Conservation (phyloP, 805 yeast species). For the Yarrowia sp. region DNA sequence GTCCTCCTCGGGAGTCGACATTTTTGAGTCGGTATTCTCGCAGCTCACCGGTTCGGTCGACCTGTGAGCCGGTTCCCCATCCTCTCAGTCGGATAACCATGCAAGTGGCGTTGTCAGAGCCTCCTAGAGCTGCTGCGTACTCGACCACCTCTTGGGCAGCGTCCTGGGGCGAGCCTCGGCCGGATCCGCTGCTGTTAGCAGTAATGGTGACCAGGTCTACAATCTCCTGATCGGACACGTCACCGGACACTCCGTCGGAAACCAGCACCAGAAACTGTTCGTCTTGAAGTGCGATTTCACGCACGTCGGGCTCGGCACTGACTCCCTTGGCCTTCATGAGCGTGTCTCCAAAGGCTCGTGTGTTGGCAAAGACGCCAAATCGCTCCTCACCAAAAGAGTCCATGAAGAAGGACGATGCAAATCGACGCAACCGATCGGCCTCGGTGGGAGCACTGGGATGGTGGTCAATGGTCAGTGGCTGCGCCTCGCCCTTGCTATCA, state of each 20-base stretch:
- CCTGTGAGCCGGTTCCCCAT: constrained; percentile 84
- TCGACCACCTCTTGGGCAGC: constrained; percentile 83
- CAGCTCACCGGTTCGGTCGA: constrained; percentile 77
- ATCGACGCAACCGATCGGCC: constrained; percentile 64
- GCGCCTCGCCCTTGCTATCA: constrained; percentile 77
- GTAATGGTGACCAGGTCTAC: constrained; percentile 81
- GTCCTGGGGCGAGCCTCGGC: constrained; percentile 73
- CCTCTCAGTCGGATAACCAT: constrained; percentile 73
- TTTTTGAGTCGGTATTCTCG: constrained; percentile 68
- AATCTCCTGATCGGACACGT: constrained; percentile 83
- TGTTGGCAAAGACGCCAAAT: constrained; percentile 79
- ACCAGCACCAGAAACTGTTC: constrained; percentile 82
- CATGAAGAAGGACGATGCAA: constrained; percentile 60
- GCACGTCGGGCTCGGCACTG: constrained; percentile 87
- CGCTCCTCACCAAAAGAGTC: constrained; percentile 94
- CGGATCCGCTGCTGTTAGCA: constrained; percentile 52
- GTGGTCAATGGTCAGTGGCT: constrained; percentile 72
- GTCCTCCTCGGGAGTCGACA: constrained; percentile 33
- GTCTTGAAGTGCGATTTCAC: constrained; percentile 68
- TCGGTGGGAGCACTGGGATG: constrained; percentile 86
- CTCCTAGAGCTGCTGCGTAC: constrained; percentile 82
- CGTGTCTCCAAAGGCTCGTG: constrained; percentile 90
- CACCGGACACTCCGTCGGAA: constrained; percentile 84
- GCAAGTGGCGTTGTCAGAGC: constrained; percentile 96
- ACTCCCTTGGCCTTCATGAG: constrained; percentile 80